Evolutionary conservation across 106 monocot genomes (phyloP).

Genomic region (Platanthera guangdongensis): DNA sequence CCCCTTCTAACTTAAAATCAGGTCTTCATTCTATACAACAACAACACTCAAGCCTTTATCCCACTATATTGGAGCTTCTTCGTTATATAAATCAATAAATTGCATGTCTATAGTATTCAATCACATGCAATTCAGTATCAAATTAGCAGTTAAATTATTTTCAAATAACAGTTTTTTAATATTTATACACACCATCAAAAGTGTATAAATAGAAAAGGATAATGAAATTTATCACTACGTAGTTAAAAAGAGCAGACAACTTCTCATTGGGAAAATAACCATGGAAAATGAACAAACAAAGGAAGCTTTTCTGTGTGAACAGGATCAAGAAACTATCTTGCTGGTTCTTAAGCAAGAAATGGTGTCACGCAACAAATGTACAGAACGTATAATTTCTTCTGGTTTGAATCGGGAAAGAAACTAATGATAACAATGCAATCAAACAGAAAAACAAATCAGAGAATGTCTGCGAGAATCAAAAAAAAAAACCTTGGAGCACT

Average conservation of each 20-base stretch:
- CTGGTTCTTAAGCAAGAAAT: background rate
- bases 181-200: background rate
- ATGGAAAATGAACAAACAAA: background rate
- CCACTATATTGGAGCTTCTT: too few species aligned
- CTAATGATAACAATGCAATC: background rate
- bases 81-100: background rate
- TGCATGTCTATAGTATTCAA: background rate
- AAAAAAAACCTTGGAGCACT: constrained; percentile 29
- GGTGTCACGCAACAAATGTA: too few species aligned
- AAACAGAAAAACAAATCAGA: background rate
- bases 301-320: background rate
- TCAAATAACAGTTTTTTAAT: background rate
- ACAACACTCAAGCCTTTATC: background rate
- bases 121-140: background rate
- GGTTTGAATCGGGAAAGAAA: constrained; percentile 1
- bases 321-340: background rate
- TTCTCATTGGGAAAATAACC: background rate
- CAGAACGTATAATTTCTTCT: background rate
- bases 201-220: background rate
- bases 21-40: background rate
- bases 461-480: background rate
- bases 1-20: background rate
- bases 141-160: background rate
- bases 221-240: background rate
- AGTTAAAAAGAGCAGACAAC: background rate